Conservation (phyloP, 1,284 basidiomycete species). For the Entoloma clypeatum region DNA sequence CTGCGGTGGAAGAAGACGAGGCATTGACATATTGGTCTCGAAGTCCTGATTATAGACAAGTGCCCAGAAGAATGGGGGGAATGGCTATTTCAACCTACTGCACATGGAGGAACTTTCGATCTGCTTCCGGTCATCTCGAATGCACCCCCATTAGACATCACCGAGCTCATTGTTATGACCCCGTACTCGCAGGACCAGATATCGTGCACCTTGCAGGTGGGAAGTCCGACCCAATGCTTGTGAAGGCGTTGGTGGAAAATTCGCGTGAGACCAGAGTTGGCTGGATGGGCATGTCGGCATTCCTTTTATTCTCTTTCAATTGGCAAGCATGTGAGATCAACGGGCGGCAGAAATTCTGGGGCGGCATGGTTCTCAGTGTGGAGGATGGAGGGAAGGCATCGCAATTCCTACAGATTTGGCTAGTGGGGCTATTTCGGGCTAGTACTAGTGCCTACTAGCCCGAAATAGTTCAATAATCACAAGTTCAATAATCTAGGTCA, state of each 20-base stretch:
- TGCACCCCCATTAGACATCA: constrained; percentile 38
- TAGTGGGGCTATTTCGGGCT: too few relatives aligned
- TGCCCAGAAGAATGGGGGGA: constrained; percentile 64
- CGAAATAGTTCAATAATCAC: too few relatives aligned
- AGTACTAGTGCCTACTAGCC: too few relatives aligned
- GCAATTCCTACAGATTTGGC: too few relatives aligned
- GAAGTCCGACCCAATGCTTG: constrained; percentile 45
- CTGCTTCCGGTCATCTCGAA: constrained; percentile 53
- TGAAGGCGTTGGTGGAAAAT: constrained; percentile 48
- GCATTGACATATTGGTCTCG: constrained; percentile 1
- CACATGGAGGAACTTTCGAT: constrained; percentile 54
- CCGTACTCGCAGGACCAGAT: constrained; percentile 54
- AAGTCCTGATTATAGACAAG: constrained; percentile 62
- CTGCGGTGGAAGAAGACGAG: constrained; percentile 40
- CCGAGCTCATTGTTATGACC: constrained; percentile 50
- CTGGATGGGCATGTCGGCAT: constrained; percentile 46
- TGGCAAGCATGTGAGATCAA: constrained; percentile 63
- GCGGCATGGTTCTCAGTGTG: constrained; percentile 57
- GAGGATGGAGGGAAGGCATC: constrained; percentile 64
- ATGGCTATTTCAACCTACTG: constrained; percentile 66
- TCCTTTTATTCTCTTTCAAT: constrained; percentile 59
- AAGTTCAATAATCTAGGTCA: too few relatives aligned
- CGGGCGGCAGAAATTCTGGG: constrained; percentile 65
- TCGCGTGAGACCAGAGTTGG: constrained; percentile 55
- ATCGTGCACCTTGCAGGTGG: constrained; percentile 56